phyloP scores from a whole-genome alignment of 805 yeast species.

The Saccharomycopsis selenospora region DNA sequence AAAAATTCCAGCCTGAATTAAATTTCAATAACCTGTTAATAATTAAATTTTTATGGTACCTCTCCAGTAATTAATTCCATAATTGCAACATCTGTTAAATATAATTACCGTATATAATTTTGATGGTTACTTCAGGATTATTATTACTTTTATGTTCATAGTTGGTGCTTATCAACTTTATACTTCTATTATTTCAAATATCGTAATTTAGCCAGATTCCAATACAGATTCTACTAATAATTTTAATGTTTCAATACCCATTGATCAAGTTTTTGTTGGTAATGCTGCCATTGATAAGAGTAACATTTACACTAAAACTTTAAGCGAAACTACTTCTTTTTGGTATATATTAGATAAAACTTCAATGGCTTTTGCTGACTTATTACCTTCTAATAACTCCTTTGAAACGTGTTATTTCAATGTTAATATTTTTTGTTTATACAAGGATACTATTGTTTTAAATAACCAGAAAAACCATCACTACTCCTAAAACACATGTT shows the following conservation, averaged over 20 bases:
- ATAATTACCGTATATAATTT: slow-evolving; percentile 76
- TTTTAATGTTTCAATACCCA: slow-evolving; percentile 14
- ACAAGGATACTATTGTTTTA: slow-evolving; percentile 52
- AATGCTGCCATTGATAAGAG: slow-evolving; percentile 37
- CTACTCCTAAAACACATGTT: no score
- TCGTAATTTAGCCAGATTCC: not conserved
- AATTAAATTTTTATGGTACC: slow-evolving; percentile 70
- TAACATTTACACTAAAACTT: slow-evolving; percentile 48
- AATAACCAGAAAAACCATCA: slow-evolving; percentile 39
- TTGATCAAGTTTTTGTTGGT: slow-evolving; percentile 55
- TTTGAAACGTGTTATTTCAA: slow-evolving; percentile 38
- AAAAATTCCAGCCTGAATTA: slow-evolving; percentile 81
- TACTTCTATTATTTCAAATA: slow-evolving; percentile 5
- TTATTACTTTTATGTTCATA: slow-evolving; percentile 59
- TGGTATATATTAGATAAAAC: slow-evolving; percentile 43
- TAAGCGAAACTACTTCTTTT: slow-evolving; percentile 46
- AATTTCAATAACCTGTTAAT: slow-evolving; percentile 44
- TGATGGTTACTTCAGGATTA: slow-evolving; percentile 64
- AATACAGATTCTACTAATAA: not conserved
- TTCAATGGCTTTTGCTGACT: slow-evolving; percentile 44
- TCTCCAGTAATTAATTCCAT: slow-evolving; percentile 82
- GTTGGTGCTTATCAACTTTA: slow-evolving; percentile 83
- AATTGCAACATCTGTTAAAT: slow-evolving; percentile 79
- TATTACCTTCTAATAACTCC: slow-evolving; percentile 41
- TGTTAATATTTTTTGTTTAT: slow-evolving; percentile 50